A percentile compares a stretch with the other conserved stretches of the same genome.
Conservation (phyloP, 2,329 filamentous ascomycete genomes). For the Venturia nashicola region DNA sequence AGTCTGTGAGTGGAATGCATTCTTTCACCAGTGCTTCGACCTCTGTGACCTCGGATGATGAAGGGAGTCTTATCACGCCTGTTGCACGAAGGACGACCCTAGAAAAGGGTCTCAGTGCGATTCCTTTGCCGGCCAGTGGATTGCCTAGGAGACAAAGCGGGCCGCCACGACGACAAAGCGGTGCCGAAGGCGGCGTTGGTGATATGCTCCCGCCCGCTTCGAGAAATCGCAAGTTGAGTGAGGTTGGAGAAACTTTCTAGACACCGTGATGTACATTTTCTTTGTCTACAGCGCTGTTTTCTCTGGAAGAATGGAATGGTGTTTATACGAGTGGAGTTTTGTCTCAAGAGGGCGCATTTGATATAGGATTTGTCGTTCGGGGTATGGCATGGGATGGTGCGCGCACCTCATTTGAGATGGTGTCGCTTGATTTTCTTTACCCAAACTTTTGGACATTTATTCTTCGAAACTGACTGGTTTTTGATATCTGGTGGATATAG, state of each 20-base stretch:
- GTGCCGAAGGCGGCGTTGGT: slow-evolving; percentile 16
- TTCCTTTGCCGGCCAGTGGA: slow-evolving; percentile 33
- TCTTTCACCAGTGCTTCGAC: slow-evolving; percentile 9
- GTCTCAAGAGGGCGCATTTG: background rate
- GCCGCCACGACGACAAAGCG: slow-evolving; percentile 20
- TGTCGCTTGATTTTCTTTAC: background rate
- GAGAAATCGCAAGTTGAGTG: slow-evolving; percentile 37
- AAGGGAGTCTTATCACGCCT: slow-evolving; percentile 29
- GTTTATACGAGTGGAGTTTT: background rate
- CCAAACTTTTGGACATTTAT: background rate
- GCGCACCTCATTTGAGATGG: background rate
- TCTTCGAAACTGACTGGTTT: background rate
- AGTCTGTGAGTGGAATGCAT: slow-evolving; percentile 19
- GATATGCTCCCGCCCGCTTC: slow-evolving; percentile 34
- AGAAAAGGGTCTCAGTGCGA: slow-evolving; percentile 29
- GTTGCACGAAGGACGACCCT: slow-evolving; percentile 30
- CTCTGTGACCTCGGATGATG: slow-evolving; percentile 38
- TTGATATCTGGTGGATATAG: background rate
- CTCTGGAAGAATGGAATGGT: background rate
- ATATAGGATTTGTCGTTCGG: background rate
- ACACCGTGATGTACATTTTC: background rate
- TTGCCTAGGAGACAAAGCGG: slow-evolving; percentile 41
- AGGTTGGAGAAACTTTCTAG: slow-evolving; percentile 17
- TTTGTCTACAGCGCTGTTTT: background rate
- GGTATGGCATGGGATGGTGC: background rate